Evolutionary conservation across 345 rosid species (phyloP).

Genomic region (Pugionium cornutum): DNA sequence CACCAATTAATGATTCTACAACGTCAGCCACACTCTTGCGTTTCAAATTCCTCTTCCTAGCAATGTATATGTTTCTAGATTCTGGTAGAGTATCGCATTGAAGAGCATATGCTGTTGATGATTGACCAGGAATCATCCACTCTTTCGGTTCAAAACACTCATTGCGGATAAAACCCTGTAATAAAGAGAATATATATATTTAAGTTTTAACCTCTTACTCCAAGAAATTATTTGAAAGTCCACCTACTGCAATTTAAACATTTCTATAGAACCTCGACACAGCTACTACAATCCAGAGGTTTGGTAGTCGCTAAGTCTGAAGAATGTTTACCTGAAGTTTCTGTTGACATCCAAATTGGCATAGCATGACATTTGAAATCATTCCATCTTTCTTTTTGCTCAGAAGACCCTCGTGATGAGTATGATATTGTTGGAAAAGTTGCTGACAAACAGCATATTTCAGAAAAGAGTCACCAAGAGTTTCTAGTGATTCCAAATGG

Average conservation of each 20-base stretch:
- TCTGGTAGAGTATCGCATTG: constrained; percentile 43
- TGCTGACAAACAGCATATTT: constrained; percentile 82
- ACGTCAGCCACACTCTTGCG: constrained; percentile 74
- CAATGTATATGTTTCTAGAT: constrained; percentile 47
- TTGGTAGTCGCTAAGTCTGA: not conserved
- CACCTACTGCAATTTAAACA: not conserved
- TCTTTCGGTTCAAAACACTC: constrained; percentile 67
- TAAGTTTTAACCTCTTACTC: not conserved
- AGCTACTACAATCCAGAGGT: not conserved
- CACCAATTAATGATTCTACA: constrained; percentile 89
- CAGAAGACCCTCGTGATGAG: constrained; percentile 78
- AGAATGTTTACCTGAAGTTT: constrained; percentile 65
- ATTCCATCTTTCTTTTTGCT: constrained; percentile 63
- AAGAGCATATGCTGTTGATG: constrained; percentile 41
- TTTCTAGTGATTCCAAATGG: constrained; percentile 84
- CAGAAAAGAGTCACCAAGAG: constrained; percentile 92
- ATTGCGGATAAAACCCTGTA: constrained; percentile 78
- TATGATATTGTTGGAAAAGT: constrained; percentile 53
- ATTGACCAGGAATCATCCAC: constrained; percentile 77
- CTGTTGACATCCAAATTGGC: constrained; percentile 63
- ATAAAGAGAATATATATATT: constrained; percentile 6
- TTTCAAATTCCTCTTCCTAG: constrained; percentile 50
- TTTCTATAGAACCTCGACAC: constrained; percentile 3
- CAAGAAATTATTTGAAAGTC: not conserved
- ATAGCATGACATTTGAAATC: constrained; percentile 68